These are phyloP conservation scores for Dichotomopilus funicola DNA, from an alignment of 2,329 filamentous ascomycete species.

Conservation along the genomic window DNA sequence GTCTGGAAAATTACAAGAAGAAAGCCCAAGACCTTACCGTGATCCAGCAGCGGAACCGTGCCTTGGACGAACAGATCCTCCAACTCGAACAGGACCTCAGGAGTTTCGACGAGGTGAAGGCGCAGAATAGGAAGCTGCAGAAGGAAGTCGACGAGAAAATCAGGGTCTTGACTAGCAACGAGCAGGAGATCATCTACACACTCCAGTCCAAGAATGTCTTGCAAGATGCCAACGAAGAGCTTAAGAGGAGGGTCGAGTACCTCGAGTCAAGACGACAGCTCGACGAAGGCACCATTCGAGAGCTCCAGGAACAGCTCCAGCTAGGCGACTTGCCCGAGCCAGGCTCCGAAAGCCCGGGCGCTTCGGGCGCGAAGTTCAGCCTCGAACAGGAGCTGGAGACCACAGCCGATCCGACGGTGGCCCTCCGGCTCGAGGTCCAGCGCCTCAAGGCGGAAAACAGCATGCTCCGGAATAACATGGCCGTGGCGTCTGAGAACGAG, in stretches of 20 bases:
- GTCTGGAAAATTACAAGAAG: conserved; percentile 33
- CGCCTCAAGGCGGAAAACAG: conserved; percentile 57
- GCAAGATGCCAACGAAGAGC: conserved; percentile 24
- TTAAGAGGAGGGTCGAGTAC: conserved; percentile 22
- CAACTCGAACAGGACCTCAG: conserved; percentile 30
- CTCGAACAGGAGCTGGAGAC: conserved; percentile 57
- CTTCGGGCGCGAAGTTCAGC: conserved; percentile 32
- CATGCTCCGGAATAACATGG: conserved; percentile 48
- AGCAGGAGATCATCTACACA: conserved; percentile 39
- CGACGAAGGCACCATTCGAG: conserved; percentile 34
- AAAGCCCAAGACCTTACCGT: conserved; percentile 28
- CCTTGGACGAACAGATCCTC: conserved; percentile 39
- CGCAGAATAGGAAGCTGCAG: conserved; percentile 33
- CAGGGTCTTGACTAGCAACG: conserved; percentile 40
- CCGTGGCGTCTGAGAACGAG: conserved; percentile 48
- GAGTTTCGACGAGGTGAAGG: conserved; percentile 30
- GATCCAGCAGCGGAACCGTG: conserved; percentile 38
- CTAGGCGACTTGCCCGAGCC: conserved; percentile 26
- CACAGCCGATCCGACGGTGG: conserved; percentile 36
- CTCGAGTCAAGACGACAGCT: conserved; percentile 24
- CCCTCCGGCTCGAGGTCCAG: conserved; percentile 47
- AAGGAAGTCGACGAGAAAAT: conserved; percentile 41
- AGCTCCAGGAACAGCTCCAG: conserved; percentile 54
- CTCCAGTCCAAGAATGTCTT: conserved; percentile 24
- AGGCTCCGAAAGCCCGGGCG: conserved; percentile 28